Base-by-base conservation (phyloP, 148 eudicot species). In the Rhododendron ferrugineum region DNA sequence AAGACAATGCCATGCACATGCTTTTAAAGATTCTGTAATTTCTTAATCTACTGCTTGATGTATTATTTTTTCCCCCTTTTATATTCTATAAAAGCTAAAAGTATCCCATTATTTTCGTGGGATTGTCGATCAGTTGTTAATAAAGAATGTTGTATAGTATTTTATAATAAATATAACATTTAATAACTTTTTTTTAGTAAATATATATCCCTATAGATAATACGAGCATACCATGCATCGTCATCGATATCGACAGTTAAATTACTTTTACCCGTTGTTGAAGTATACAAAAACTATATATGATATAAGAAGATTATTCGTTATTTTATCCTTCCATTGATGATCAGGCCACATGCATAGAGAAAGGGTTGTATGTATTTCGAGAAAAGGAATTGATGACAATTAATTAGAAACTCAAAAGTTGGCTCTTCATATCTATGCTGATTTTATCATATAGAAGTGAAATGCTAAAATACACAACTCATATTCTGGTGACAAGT, bases 1-100 rank as follows among this genome's bases (percentile, higher is more conserved):
- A 88, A 92, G 92, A 92, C 87, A 92, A 86, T 92, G 94, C 87
- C 84, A 86, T 88, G 93, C 93, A 91, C 94, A 92, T 92, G 93
- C 83, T 34, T 40, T 68, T 74, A 84, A 88, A 86, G 75, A 86
- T 84, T 86, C 88, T 78, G 87, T 79, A 78, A 74, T 58, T 91
- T 86, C 46, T 79, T 16, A 6, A 30, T 46, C 79, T 34, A 14
- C 5, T 26, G 36, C 42, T 46, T n/a, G 30, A 18, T n/a, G 20
- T 30, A 79, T 75, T 76, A 74, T 75, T 52, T 26, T 18, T 20
- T 14, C 46, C 85, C 81, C 84, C 47, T 42, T 77, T 68, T 80
- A 72, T 82, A 87, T 82, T 84, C 54, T 87, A 85, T 85, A 79
- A 87, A 87, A 81, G 46, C 87, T 87, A 84, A 84, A 86, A 89